phyloP scores from a whole-genome alignment of 768 basidiomycete species.

The Russula ochroleuca region DNA sequence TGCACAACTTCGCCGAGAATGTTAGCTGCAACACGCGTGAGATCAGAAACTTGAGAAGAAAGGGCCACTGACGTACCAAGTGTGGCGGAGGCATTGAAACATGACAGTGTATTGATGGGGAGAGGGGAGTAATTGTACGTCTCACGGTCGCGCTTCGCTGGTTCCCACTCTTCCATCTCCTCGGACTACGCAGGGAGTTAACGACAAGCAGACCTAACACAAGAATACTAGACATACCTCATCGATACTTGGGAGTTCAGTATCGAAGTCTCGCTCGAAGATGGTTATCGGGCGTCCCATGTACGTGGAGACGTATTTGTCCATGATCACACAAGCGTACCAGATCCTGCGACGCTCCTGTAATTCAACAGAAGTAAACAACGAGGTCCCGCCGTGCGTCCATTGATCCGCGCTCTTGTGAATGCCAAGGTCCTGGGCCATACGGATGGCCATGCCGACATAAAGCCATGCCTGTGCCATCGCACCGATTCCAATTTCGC shows the following conservation, averaged over 20 bases:
- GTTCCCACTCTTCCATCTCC: constrained; percentile 53
- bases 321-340: constrained; percentile 75
- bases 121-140: constrained; percentile 32
- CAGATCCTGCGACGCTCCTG: constrained; percentile 70
- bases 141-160: constrained; percentile 39
- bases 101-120: constrained; percentile 57
- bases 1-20: constrained; percentile 68
- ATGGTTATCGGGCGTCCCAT: constrained; percentile 76
- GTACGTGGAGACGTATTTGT: constrained; percentile 74
- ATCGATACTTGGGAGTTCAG: constrained; percentile 54
- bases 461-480: constrained; percentile 89
- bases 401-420: constrained; percentile 78
- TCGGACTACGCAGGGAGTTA: constrained; percentile 45
- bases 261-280: constrained; percentile 73
- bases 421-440: constrained; percentile 87
- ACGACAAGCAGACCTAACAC: background rate
- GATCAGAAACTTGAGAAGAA: constrained; percentile 3
- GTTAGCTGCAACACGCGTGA: constrained; percentile 44
- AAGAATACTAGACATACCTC: constrained; percentile 42
- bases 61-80: constrained; percentile 50
- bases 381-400: constrained; percentile 48
- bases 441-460: constrained; percentile 84
- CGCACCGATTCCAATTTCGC: constrained; percentile 83
- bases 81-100: constrained; percentile 68
- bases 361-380: constrained; percentile 60